phyloP scores from a whole-genome alignment of 768 basidiomycete species.

The Serendipita sp. region DNA sequence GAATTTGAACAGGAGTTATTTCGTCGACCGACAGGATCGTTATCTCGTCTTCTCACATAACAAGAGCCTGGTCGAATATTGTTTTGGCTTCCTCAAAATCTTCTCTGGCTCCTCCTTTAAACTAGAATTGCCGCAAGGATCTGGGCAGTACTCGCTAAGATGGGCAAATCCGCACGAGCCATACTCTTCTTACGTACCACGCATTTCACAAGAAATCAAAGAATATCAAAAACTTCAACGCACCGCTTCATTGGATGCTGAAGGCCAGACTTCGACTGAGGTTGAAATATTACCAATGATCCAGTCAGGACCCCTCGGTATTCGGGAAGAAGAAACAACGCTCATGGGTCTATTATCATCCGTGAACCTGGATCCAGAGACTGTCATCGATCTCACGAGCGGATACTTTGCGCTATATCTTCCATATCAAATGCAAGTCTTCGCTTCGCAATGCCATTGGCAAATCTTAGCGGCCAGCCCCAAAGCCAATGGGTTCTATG shows the following conservation, averaged over 20 bases:
- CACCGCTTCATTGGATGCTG: constrained; percentile 16
- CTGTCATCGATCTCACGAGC: constrained; percentile 67
- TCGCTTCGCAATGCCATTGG: constrained; percentile 39
- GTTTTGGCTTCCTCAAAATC: constrained; percentile 56
- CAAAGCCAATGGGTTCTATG: constrained; percentile 93
- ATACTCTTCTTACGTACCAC: constrained; percentile 39
- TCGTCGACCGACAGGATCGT: constrained; percentile 88
- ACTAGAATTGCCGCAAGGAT: constrained; percentile 14
- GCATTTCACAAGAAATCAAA: constrained; percentile 46
- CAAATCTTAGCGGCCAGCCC: constrained; percentile 77
- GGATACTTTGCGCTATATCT: constrained; percentile 87
- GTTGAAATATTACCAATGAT: constrained; percentile 67
- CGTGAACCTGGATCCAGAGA: constrained; percentile 22
- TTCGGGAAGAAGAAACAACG: constrained; percentile 69
- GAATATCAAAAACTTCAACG: constrained; percentile 40
- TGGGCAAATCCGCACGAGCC: constrained; percentile 11
- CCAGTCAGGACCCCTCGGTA: constrained; percentile 75
- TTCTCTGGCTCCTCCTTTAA: constrained; percentile 59
- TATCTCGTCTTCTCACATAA: constrained; percentile 63
- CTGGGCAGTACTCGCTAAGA: constrained; percentile 14
- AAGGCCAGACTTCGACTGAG: constrained; percentile 18
- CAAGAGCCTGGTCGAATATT: constrained; percentile 59
- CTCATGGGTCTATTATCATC: constrained; percentile 40
- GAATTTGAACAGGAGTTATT: constrained; percentile 86
- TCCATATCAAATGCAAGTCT: constrained; percentile 62